Evolutionary conservation across 768 basidiomycete species (phyloP).

Genomic region (Amanita jacksonii): DNA sequence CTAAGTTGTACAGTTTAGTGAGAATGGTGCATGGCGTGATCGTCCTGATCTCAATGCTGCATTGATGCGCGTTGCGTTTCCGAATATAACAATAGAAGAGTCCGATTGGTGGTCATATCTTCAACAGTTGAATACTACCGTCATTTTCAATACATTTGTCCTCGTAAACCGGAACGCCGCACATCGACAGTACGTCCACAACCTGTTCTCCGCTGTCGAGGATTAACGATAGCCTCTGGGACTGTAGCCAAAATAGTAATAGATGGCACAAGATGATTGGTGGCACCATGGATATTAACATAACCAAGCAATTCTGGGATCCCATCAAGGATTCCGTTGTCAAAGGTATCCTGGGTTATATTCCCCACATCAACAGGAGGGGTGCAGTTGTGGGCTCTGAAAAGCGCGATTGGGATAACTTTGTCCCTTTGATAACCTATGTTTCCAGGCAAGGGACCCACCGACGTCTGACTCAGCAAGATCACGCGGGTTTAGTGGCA

Average conservation of each 20-base stretch:
- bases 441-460: slow-evolving; percentile 46
- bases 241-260: slow-evolving; percentile 17
- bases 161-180: slow-evolving; percentile 57
- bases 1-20: slow-evolving; percentile 13
- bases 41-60: slow-evolving; percentile 49
- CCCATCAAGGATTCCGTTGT: slow-evolving; percentile 23
- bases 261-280: slow-evolving; percentile 29
- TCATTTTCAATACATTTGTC: slow-evolving; percentile 52
- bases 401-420: neutral
- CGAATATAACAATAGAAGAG: slow-evolving; percentile 45
- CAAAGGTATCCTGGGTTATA: slow-evolving; percentile 23
- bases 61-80: slow-evolving; percentile 58
- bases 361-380: slow-evolving; percentile 14
- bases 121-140: slow-evolving; percentile 30
- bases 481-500: slow-evolving; percentile 40
- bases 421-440: slow-evolving; percentile 37
- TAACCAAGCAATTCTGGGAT: slow-evolving; percentile 23
- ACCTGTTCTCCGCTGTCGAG: slow-evolving; percentile 6
- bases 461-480: slow-evolving; percentile 30
- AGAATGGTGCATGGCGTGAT: slow-evolving; percentile 45
- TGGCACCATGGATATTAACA: slow-evolving; percentile 22
- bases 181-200: slow-evolving; percentile 30
- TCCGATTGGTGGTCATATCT: slow-evolving; percentile 58
- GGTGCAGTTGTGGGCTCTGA: slow-evolving; percentile 13
- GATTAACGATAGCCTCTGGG: slow-evolving; percentile 10